Conservation (phyloP, 345 rosid species). For the Citrus medica region DNA sequence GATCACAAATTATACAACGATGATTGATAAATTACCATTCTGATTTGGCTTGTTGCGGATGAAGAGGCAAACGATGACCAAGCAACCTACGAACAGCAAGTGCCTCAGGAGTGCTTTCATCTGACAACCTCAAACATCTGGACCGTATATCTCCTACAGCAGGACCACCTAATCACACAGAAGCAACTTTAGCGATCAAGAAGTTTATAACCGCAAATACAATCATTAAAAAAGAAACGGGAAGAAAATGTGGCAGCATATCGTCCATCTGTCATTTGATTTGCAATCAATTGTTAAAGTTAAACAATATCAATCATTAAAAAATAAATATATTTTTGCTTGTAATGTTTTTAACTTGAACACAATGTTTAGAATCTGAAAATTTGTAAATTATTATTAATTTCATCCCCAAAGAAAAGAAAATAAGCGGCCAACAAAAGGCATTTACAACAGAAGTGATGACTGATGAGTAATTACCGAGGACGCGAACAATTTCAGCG, state of each 20-base stretch:
- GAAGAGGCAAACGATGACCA: slow-evolving; percentile 79
- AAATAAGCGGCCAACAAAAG: neutral
- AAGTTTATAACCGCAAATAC: neutral
- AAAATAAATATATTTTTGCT: too few species aligned
- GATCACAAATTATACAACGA: neutral
- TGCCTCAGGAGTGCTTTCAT: slow-evolving; percentile 84
- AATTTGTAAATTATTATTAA: too few species aligned
- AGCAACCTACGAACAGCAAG: slow-evolving; percentile 83
- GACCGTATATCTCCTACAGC: slow-evolving; percentile 97
- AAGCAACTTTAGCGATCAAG: neutral
- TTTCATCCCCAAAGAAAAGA: neutral
- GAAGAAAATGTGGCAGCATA: neutral
- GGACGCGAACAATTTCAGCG: slow-evolving; percentile 96
- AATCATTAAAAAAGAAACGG: too few species aligned
- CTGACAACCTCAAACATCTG: slow-evolving; percentile 88
- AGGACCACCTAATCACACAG: slow-evolving; percentile 63
- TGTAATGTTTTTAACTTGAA: neutral
- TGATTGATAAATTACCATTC: slow-evolving; percentile 58
- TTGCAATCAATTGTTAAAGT: neutral
- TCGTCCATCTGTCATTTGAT: neutral
- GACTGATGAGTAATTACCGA: slow-evolving; percentile 38
- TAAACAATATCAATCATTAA: neutral
- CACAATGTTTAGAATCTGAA: neutral
- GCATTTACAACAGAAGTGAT: neutral
- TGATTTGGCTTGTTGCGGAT: slow-evolving; percentile 62